Evolutionary conservation across 768 basidiomycete species (phyloP).

Genomic region (Psilocybe tampanensis): DNA sequence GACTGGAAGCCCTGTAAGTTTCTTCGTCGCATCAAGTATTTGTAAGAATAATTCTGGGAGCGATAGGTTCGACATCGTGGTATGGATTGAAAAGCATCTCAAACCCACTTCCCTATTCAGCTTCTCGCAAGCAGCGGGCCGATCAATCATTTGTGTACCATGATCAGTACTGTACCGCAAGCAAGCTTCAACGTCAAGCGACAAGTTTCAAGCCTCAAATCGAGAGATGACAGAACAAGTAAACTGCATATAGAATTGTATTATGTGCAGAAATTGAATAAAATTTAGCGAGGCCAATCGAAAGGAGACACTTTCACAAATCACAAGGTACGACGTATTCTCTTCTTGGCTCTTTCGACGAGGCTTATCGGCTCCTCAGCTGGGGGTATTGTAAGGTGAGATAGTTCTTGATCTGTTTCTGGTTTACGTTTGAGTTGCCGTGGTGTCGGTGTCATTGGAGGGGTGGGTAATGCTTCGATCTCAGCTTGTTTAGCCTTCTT

Average conservation of each 20-base stretch:
- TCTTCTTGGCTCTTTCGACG: constrained; percentile 23
- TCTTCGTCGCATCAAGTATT: constrained; percentile 39
- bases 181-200: no score
- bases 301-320: neutral
- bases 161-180: no score
- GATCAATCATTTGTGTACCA: no score
- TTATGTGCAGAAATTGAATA: no score
- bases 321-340: neutral
- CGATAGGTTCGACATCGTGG: constrained; percentile 27
- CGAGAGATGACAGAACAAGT: no score
- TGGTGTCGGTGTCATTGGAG: constrained; percentile 30
- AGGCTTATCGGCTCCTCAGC: constrained; percentile 25
- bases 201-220: no score
- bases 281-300: no score
- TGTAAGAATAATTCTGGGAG: constrained; percentile 40
- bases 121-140: no score
- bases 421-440: constrained; percentile 35
- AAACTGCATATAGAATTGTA: no score
- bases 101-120: no score
- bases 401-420: no score
- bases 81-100: constrained; percentile 19
- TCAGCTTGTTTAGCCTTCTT: constrained; percentile 5
- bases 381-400: neutral
- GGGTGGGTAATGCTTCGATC: constrained; percentile 20
- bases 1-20: constrained; percentile 39